These are phyloP conservation scores for Flueggea neowawraea DNA, from an alignment of 441 rosid genomes.

Conservation along the genomic window DNA sequence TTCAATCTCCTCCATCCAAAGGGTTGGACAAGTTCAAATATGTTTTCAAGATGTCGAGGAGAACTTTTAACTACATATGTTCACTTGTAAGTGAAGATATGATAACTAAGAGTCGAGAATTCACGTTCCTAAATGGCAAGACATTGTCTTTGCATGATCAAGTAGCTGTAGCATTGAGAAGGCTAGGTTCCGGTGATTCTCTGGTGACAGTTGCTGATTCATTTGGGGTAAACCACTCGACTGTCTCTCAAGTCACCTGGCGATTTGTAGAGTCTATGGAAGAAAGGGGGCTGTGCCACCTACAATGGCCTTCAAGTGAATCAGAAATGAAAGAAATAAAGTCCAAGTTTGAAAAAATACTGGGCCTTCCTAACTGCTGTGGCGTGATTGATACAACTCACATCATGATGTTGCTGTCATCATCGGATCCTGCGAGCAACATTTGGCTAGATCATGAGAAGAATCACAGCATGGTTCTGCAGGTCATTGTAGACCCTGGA, in stretches of 20 bases:
- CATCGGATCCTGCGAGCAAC: slow-evolving; percentile 44
- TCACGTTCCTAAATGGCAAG: slow-evolving; percentile 43
- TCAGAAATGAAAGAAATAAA: slow-evolving; percentile 37
- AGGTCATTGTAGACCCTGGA: slow-evolving; percentile 54
- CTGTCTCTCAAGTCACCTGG: slow-evolving; percentile 73
- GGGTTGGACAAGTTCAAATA: slow-evolving; percentile 39
- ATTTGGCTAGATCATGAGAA: slow-evolving; percentile 56
- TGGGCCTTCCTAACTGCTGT: slow-evolving; percentile 69
- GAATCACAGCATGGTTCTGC: slow-evolving; percentile 68
- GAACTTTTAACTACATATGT: slow-evolving; percentile 55
- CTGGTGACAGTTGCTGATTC: slow-evolving; percentile 48
- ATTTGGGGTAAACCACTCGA: slow-evolving; percentile 58
- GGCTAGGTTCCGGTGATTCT: slow-evolving; percentile 63
- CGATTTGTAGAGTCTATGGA: slow-evolving; percentile 72
- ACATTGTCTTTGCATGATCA: slow-evolving; percentile 46
- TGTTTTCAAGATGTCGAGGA: slow-evolving; percentile 43
- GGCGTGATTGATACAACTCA: slow-evolving; percentile 61
- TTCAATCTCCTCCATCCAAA: slow-evolving; percentile 34
- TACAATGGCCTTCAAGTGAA: slow-evolving; percentile 54
- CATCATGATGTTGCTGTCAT: slow-evolving; percentile 48
- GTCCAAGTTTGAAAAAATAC: slow-evolving; percentile 51
- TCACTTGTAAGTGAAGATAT: slow-evolving; percentile 55
- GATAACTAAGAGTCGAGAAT: slow-evolving; percentile 37
- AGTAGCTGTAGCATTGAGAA: slow-evolving; percentile 69
- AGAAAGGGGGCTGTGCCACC: slow-evolving; percentile 53